Percentiles rank a stretch among this genome's conserved stretches.
Conservation (phyloP, 2,329 filamentous ascomycete species). For the Fusarium sp. region DNA sequence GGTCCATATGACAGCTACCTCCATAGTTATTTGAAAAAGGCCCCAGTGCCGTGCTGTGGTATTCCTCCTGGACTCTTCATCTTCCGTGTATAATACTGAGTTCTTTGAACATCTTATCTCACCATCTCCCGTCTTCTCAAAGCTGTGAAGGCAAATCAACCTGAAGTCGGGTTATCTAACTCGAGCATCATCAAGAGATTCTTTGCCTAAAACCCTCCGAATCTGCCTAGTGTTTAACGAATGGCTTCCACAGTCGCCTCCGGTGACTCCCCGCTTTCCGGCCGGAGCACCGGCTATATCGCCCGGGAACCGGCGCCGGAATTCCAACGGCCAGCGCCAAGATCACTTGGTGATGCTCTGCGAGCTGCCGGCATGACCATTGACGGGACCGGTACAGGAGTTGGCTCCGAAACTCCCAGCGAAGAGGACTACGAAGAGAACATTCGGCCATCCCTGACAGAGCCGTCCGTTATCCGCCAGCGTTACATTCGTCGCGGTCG, state of each 20-base stretch:
- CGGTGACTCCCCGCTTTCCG: conserved; percentile 25
- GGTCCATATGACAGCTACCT: conserved; percentile 23
- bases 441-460: conserved; percentile 48
- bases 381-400: conserved; percentile 40
- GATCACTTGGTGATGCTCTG: conserved; percentile 52
- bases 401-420: conserved; percentile 60
- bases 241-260: conserved; percentile 33
- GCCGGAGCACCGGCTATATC: conserved; percentile 19
- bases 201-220: background rate
- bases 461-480: conserved; percentile 37
- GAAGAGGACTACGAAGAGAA: conserved; percentile 64
- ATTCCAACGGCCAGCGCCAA: conserved; percentile 30
- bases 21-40: conserved; percentile 31
- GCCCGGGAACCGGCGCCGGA: conserved; percentile 13
- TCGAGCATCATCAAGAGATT: background rate
- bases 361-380: conserved; percentile 45
- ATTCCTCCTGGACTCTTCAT: background rate
- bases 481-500: conserved; percentile 27
- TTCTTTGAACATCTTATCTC: background rate
- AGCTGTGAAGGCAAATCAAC: background rate
- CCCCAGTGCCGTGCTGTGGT: conserved; percentile 2
- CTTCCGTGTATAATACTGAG: conserved; percentile 3
- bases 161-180: background rate
- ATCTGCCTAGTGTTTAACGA: background rate
- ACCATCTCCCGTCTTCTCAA: background rate